A percentile compares a stretch with the other conserved stretches of the same genome.
phyloP scores from a whole-genome alignment of 2,329 filamentous ascomycete genomes.

The Aspergillus carbonarius region DNA sequence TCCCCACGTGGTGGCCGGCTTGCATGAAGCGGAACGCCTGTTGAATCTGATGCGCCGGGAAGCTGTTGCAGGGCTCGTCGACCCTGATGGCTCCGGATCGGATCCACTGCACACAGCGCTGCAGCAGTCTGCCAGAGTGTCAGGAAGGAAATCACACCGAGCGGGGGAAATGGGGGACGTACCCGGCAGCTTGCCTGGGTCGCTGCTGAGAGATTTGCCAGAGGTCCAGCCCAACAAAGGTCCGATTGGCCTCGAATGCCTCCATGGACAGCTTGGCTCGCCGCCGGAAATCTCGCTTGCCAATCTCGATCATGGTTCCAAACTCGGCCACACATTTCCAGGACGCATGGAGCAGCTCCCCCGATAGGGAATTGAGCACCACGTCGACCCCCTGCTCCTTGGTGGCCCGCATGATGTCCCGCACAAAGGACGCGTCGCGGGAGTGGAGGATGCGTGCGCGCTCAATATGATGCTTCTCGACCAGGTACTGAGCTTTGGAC shows the following conservation, averaged over 20 bases:
- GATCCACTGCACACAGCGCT: background rate
- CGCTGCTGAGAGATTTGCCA: background rate
- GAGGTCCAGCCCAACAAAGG: slow-evolving; percentile 11
- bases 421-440: slow-evolving; percentile 18
- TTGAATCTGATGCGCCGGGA: background rate
- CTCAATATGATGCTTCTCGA: slow-evolving; percentile 16
- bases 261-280: slow-evolving; percentile 16
- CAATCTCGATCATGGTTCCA: slow-evolving; percentile 25
- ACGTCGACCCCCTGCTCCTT: slow-evolving; percentile 25
- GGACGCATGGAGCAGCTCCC: slow-evolving; percentile 26
- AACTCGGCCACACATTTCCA: slow-evolving; percentile 28
- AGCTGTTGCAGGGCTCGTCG: background rate
- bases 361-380: slow-evolving; percentile 30
- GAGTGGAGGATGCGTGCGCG: slow-evolving; percentile 27
- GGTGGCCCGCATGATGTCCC: slow-evolving; percentile 20
- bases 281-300: slow-evolving; percentile 12
- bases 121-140: background rate
- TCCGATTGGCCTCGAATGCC: slow-evolving; percentile 15
- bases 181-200: background rate
- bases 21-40: slow-evolving; percentile 34
- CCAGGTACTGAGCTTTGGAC: slow-evolving; percentile 22
- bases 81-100: background rate
- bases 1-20: slow-evolving; percentile 38
- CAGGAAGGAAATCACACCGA: background rate
- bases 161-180: background rate